phyloP scores from a whole-genome alignment of 768 basidiomycete species.

The Tricholomella constricta region DNA sequence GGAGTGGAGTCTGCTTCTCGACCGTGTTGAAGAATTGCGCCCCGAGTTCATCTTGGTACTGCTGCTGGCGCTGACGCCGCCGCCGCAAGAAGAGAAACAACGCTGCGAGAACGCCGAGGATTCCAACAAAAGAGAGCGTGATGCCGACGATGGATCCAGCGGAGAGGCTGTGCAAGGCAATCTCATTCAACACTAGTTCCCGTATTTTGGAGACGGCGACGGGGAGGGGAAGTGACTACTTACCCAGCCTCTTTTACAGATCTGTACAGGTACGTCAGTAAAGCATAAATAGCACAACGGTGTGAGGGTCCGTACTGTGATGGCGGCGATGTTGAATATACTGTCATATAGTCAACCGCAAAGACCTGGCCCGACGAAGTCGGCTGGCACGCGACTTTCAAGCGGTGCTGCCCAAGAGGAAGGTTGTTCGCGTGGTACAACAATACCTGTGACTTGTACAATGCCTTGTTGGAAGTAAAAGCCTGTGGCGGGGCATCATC shows the following conservation, averaged over 20 bases:
- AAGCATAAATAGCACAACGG: not conserved
- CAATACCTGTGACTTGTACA: constrained; percentile 27
- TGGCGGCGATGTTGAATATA: constrained; percentile 9
- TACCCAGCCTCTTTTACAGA: not conserved
- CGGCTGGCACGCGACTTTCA: constrained; percentile 11
- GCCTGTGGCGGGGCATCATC: constrained; percentile 28
- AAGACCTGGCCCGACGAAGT: constrained; percentile 5
- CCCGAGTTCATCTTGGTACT: not conserved
- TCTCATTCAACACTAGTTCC: not conserved
- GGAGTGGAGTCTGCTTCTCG: not conserved
- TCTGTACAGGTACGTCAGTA: not conserved
- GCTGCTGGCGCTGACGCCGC: not conserved
- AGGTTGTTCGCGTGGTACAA: constrained; percentile 23
- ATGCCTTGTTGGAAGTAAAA: constrained; percentile 23
- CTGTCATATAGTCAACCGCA: constrained; percentile 15
- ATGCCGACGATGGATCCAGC: constrained; percentile 12
- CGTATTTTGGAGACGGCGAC: no score
- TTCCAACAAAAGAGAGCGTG: not conserved
- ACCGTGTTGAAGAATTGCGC: not conserved
- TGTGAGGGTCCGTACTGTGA: not conserved
- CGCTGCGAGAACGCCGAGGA: constrained; percentile 4
- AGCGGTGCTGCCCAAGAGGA: constrained; percentile 3
- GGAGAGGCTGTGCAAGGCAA: not conserved
- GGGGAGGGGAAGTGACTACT: not conserved
- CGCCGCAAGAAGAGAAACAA: constrained; percentile 11